These are phyloP conservation scores for Dissophora globulifera DNA, from an alignment of 192 early-diverging fungal species.

Conservation along the genomic window DNA sequence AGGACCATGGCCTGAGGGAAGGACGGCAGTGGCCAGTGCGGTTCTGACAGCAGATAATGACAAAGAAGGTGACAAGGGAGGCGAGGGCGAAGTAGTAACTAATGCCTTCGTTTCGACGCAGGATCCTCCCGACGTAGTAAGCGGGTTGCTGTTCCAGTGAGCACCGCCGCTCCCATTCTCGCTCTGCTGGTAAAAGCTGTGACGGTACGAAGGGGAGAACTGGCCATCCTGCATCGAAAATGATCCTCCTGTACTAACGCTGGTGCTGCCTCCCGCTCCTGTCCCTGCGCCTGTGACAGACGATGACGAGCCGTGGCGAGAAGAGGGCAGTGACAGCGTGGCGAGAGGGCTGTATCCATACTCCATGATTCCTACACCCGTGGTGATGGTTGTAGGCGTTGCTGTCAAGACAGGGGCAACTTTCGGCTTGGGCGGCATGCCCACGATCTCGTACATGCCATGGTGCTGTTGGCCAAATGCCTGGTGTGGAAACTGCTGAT, in stretches of 20 bases:
- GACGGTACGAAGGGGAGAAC: background rate
- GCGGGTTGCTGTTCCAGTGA: background rate
- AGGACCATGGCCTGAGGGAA: background rate
- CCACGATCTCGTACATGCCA: background rate
- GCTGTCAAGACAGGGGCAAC: slow-evolving; percentile 7
- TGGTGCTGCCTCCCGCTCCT: too few species aligned
- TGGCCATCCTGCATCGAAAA: too few species aligned
- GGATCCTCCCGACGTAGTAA: background rate
- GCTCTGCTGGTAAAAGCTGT: slow-evolving; percentile 14
- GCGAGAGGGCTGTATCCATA: background rate
- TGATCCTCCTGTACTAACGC: too few species aligned
- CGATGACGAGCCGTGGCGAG: background rate
- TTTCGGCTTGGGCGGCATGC: background rate
- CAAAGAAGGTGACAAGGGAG: too few species aligned
- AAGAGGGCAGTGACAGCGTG: background rate
- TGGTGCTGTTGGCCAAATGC: background rate
- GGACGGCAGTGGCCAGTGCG: background rate
- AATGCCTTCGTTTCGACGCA: too few species aligned
- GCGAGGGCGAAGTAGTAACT: too few species aligned
- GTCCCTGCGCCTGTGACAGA: background rate
- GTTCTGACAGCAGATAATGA: background rate
- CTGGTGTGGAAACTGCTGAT: background rate
- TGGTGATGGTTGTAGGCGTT: too few species aligned
- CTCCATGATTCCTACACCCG: background rate
- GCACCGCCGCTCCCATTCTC: background rate